phyloP scores from a whole-genome alignment of 2,329 filamentous ascomycete genomes.

The Exutisphaerella laricina region DNA sequence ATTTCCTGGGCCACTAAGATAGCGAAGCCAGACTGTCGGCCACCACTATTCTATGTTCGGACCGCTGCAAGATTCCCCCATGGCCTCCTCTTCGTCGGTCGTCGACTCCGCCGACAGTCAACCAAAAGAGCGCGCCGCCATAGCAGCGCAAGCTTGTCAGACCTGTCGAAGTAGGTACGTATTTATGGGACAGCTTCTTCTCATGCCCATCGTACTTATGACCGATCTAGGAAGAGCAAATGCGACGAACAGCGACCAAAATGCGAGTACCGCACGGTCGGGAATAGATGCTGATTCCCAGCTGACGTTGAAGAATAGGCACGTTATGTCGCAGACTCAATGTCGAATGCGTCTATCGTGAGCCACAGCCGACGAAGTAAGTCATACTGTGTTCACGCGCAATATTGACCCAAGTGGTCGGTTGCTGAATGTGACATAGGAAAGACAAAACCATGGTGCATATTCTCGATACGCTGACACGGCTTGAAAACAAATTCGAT shows the following conservation, averaged over 20 bases:
- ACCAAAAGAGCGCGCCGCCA: slow-evolving; percentile 44
- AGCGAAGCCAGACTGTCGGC: too few relatives aligned
- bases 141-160: slow-evolving; percentile 54
- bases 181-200: not conserved
- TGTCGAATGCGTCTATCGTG: slow-evolving; percentile 56
- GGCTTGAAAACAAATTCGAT: slow-evolving; percentile 54
- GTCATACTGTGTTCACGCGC: slow-evolving; percentile 27
- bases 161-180: slow-evolving; percentile 45
- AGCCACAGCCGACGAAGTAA: slow-evolving; percentile 59
- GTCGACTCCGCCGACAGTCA: slow-evolving; percentile 22
- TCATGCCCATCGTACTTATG: not conserved
- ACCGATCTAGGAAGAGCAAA: slow-evolving; percentile 52
- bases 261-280: too few relatives aligned
- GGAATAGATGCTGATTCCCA: too few relatives aligned
- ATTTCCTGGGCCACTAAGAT: too few relatives aligned
- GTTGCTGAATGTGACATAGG: slow-evolving; percentile 33
- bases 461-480: slow-evolving; percentile 53
- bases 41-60: too few relatives aligned
- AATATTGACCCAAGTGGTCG: not conserved
- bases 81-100: slow-evolving; percentile 12
- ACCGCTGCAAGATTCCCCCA: slow-evolving; percentile 8
- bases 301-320: too few relatives aligned
- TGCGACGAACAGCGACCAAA: slow-evolving; percentile 59
- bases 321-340: slow-evolving; percentile 53
- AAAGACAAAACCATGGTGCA: slow-evolving; percentile 60